Conservation (phyloP, 805 yeast species). For the Zygosaccharomyces rouxii region DNA sequence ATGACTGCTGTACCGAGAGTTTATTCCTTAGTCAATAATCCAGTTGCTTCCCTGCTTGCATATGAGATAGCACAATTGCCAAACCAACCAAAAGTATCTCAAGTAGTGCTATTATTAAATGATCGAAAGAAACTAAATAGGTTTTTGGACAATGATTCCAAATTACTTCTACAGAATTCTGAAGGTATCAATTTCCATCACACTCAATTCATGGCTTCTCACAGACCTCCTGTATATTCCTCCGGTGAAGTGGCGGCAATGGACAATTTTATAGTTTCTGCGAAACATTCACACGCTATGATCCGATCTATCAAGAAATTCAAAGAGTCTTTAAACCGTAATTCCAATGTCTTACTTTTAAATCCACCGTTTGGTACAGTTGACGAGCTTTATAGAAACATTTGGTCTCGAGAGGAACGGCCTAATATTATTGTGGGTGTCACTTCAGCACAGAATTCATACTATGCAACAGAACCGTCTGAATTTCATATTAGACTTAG, state of each 20-base stretch:
- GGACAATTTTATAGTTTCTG: constrained; percentile 55
- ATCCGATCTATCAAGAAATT: constrained; percentile 47
- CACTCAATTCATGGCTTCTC: constrained; percentile 32
- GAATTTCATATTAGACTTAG: constrained; percentile 14
- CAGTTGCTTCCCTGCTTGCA: constrained; percentile 39
- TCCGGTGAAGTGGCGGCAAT: constrained; percentile 36
- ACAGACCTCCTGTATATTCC: constrained; percentile 31
- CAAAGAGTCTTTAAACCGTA: constrained; percentile 36
- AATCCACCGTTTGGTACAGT: constrained; percentile 71
- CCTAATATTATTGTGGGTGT: constrained; percentile 61
- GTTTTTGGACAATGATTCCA: constrained; percentile 41
- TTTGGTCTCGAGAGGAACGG: constrained; percentile 49
- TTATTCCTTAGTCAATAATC: constrained; percentile 43
- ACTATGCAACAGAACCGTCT: constrained; percentile 1
- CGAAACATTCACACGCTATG: constrained; percentile 53
- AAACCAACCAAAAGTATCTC: constrained; percentile 36
- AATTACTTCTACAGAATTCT: constrained; percentile 29
- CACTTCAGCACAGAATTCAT: constrained; percentile 8
- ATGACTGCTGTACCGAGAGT: constrained; percentile 34
- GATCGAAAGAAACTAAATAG: constrained; percentile 40
- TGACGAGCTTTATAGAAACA: constrained; percentile 41
- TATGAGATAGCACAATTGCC: constrained; percentile 43
- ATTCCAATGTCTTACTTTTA: constrained; percentile 57
- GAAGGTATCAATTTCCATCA: constrained; percentile 15
- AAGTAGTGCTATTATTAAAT: constrained; percentile 41